Evolutionary conservation across 495 filamentous ascomycete genomes (phyloP), one percentile per base, ranked within the genome.

Genomic region (Pyronema domesticum): DNA sequence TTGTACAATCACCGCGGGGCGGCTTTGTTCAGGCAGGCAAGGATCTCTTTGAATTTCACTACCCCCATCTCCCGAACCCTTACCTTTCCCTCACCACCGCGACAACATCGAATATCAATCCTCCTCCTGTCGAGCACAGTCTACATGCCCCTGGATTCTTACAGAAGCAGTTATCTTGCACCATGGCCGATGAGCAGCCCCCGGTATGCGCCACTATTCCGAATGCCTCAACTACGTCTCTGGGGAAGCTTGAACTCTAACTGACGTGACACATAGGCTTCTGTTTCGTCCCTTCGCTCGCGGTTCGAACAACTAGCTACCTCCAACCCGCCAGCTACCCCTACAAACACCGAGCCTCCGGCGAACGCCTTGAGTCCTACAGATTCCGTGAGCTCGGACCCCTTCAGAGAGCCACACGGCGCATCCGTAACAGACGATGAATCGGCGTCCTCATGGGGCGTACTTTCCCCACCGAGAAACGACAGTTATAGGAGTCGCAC

Each of bases 231-330:
- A 43, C 39, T n/a, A 43, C 45, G 10, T 47, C 10, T 11, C 19
- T 47, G 13, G 45, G 18, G 18, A 18, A 47, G 19, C 19, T 47
- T 47, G 10, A 11, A 11, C 45, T 47, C 45, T 47, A 47, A 15
- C 10, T 47, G 13, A 18, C 45, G 23, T 30, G 10, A 11, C 14
- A 30, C 19, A 46, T 43, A 64, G 62, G 62, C 62, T 50, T 64
- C 91, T 0, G 91, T 98, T 23, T 98, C 91, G 42, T 94, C 89
- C 45, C 73, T 96, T 35, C 77, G 86, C 46, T 91, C 88, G 42
- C 83, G 89, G 65, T 98, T 98, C 64, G 91, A 98, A 73, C 83
- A 83, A 55, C 80, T 94, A 66, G 76, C 81, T 37, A 77, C 77
- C 58, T 63, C 71, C 51, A 77, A 70, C 58, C 59, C 72, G 54